Base-by-base conservation (phyloP, 495 filamentous ascomycete genomes). In the Penicillium turbatum region DNA sequence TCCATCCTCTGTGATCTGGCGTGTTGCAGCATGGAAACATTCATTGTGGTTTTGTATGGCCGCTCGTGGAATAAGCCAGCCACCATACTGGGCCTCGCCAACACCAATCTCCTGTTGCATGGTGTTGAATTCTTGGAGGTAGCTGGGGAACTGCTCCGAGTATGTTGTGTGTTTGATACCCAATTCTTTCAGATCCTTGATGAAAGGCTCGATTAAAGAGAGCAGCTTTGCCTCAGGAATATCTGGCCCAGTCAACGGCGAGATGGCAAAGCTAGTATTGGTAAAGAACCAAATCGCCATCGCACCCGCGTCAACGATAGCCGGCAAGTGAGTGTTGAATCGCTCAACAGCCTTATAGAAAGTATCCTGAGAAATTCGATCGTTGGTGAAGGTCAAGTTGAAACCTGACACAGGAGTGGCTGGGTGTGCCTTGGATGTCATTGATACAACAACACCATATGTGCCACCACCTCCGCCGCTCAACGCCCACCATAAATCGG, bases 401-500 rank as follows among this genome's bases (percentile, higher is more conserved):
- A 58, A 64, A 11, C 62, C 55, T 15, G 51, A 39, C 9, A 54
- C 59, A 2, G 16, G 50, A 6, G 50, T 65, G 49, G 82, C 83
- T 0, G 57, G 52, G 49, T 75, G 59, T 0, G 66, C 63, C 41
- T 65, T 70, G 7, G 58, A 49, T 0, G 82, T 84, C 34, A 77
- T 69, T 0, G 75, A 78, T 26, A 73, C 76, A n/a, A 86, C 69
- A 30, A 85, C 73, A 8, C 79, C 83, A 31, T 80, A 86, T 1
- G 80, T 82, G 10, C 80, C 80, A 12, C 74, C 81, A 13, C 83
- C 84, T 7, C 84, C 83, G 0, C 84, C 84, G n/a, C 77, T 68
- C 47, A 86, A 68, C 2, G 84, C 84, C 83, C 81, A 86, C 63
- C 82, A 87, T 2, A 87, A 58, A 53, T 87, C 85, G 0, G 65